Base-by-base conservation (phyloP, 768 basidiomycete genomes). In the Nevesoporus exiguus region DNA sequence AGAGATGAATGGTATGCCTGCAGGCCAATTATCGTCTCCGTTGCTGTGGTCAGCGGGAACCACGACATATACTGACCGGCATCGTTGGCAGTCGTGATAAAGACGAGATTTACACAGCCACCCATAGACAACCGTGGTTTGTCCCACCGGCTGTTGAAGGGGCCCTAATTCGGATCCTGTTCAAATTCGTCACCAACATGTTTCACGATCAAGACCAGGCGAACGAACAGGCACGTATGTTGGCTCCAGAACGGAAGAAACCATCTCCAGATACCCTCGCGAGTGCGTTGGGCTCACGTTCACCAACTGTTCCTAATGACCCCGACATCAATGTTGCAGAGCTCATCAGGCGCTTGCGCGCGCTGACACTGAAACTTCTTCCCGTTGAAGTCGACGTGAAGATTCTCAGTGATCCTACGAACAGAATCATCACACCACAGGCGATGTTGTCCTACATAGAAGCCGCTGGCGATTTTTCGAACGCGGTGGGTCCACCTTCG, bases 1-100 rank as follows among this genome's bases (percentile, higher is more conserved):
- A 94, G 83, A 5, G 90, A 76, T 3, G 97, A 98, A 72, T 99
- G 96, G 69, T 99, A 99, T 21, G 96, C 96, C 97, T 98, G 54
- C 6, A 59, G 3, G 22, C 22, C 27, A 13, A 47, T 56, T 19
- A 59, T 59, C 36, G 21, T 49, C 33, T 22, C 46, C 0, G 34
- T 56, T 29, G 37, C 30, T 21, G 44, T 11, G 27, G 27, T 29
- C 8, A 29, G 27, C 25, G n/a, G 49, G 40, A 37, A 44, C 31
- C 13, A 40, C 37, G 22, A 37, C n/a, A 25, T 40, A 34, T 19
- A 76, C 82, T 72, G 65, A 83, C 82, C 37, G 83, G 82, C 82
- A 84, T 84, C 47, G 54, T 56, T 47, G 47, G 56, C 47, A 46
- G 31, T 59, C 52, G 58, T 5, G n/a, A 47, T 51, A 64, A 22